These are phyloP conservation scores for Suhomyces chickasaworum DNA, from an alignment of 1,139 yeast genomes.

Conservation along the genomic window DNA sequence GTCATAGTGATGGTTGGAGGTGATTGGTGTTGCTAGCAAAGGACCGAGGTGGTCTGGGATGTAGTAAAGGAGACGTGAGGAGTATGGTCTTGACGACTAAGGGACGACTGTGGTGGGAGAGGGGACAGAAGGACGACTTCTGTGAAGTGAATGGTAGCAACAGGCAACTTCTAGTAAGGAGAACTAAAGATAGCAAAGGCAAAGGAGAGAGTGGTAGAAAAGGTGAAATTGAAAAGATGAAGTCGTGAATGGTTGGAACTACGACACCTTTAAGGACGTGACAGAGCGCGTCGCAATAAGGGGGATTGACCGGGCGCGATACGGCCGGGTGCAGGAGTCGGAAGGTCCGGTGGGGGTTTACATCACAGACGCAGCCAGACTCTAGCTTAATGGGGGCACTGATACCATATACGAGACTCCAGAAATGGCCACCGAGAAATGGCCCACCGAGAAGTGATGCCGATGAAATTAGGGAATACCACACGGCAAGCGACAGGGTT, in stretches of 20 bases:
- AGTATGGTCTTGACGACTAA: neutral
- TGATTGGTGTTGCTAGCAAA: neutral
- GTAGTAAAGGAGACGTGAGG: neutral
- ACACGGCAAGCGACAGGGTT: neutral
- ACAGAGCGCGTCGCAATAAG: conserved; percentile 7
- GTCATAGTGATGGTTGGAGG: conserved; percentile 25
- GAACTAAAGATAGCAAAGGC: conserved; percentile 1
- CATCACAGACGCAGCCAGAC: neutral
- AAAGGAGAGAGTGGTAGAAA: conserved; percentile 2
- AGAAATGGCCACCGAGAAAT: neutral
- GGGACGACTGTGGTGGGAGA: neutral
- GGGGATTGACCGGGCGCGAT: conserved; percentile 7
- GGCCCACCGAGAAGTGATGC: neutral
- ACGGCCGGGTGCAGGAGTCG: conserved; percentile 7
- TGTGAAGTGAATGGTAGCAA: neutral
- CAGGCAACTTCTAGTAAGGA: neutral
- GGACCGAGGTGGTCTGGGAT: neutral
- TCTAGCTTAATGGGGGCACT: neutral
- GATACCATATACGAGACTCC: neutral
- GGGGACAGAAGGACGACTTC: neutral
- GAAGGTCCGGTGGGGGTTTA: conserved; percentile 2
- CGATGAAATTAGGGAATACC: neutral
- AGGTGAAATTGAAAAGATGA: neutral
- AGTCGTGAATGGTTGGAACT: conserved; percentile 2
- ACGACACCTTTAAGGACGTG: conserved; percentile 7